Conservation (phyloP, 768 basidiomycete genomes). For the Leccinum uliginosum region DNA sequence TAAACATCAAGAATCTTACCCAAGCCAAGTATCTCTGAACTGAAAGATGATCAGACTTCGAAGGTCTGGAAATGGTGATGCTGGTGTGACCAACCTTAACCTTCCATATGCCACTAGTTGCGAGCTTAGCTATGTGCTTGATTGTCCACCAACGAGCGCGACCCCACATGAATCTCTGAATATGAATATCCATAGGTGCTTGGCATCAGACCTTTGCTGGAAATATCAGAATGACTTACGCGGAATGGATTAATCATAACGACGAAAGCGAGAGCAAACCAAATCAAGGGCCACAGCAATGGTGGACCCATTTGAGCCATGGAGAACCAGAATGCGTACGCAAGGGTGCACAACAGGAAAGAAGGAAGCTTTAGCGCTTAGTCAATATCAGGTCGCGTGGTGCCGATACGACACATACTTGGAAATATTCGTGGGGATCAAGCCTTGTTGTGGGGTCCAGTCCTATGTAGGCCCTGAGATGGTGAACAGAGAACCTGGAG, state of each 20-base stretch:
- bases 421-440: constrained; percentile 76
- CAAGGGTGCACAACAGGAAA: constrained; percentile 64
- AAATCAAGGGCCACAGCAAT: constrained; percentile 73
- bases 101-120: constrained; percentile 62
- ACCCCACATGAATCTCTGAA: constrained; percentile 38
- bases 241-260: constrained; percentile 76
- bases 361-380: constrained; percentile 58
- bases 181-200: constrained; percentile 42
- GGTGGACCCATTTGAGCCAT: constrained; percentile 67
- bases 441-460: constrained; percentile 65
- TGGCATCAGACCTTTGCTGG: not conserved
- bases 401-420: constrained; percentile 36
- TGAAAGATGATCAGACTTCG: constrained; percentile 21
- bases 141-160: constrained; percentile 71
- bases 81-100: constrained; percentile 58
- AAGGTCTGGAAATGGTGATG: not conserved
- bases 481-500: not conserved
- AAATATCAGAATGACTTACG: constrained; percentile 25
- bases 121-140: constrained; percentile 53
- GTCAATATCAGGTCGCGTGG: not conserved
- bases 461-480: constrained; percentile 37
- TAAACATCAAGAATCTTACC: constrained; percentile 38
- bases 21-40: constrained; percentile 89
- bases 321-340: constrained; percentile 81
- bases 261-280: constrained; percentile 61